Evolutionary conservation across 2,329 filamentous ascomycete species (phyloP), one percentile per base, ranked within the genome.

Genomic region (Ascochyta clinopodiicola): DNA sequence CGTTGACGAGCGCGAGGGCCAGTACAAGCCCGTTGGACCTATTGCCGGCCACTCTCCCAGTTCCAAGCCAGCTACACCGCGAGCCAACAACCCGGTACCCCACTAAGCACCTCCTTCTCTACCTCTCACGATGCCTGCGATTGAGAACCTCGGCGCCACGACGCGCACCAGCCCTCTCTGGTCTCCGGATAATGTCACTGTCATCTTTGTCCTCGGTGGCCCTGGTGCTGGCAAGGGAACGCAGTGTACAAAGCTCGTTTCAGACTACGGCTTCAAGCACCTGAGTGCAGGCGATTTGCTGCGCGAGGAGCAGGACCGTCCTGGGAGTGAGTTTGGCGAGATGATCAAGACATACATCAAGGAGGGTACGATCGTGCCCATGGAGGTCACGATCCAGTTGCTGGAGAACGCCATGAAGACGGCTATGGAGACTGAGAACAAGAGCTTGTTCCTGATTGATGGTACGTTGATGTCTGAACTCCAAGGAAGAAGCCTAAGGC

Each of bases 191-290:
- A 83, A 92, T 56, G 91, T 96, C 29, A 95, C 92, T n/a, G 93
- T 98, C 56, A 81, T 99, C 77, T 98, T 96, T 81, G 92, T 98
- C 60, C 92, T 99, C 59, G 94, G 94, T 76, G 95, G 95, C 2
- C 95, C 95, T 13, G 95, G 95, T 62, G 91, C 93, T 61, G 95
- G 95, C 69, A 99, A 99, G 77, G 95, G 95, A 69, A 99, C 95
- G 2, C 94, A 99, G 78, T 98, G 94, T 82, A 85, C 87, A 64
- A 90, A 91, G 63, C 88, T 99, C 31, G 94, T 97, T 45, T 81
- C 85, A 40, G 87, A 95, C 77, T 96, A 96, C 77, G 88, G 88
- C 75, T 98, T 98, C 86, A 89, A 86, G 57, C 95, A 99, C 78
- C 86, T 99, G 32, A 95, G 90, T 4, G 95, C 95, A 0, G 95